Base-by-base conservation (phyloP, 495 filamentous ascomycete species). In the Aspergillus sclerotiicarbonarius region DNA sequence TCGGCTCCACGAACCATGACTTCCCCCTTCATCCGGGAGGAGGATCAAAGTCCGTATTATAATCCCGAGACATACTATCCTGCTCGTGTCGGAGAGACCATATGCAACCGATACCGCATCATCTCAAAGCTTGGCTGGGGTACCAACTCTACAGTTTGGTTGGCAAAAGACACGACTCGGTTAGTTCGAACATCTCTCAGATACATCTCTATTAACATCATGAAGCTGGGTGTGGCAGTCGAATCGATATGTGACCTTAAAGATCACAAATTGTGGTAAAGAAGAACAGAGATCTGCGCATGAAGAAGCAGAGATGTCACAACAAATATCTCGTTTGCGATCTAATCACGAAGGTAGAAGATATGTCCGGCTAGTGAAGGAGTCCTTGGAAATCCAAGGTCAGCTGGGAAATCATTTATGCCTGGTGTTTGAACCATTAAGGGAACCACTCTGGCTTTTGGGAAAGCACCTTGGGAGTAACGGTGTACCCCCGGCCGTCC, bases 121-220 rank as follows among this genome's bases (percentile, higher is more conserved):
- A 19, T 68, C 19, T 61, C 63, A 9, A 77, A 74, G 57, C 59
- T 77, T 48, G 72, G 67, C 54, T 75, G 67, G 62, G 73, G 71
- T 13, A 56, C 61, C 6, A 59, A 61, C 58, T 71, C 70, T 32
- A 72, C 72, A 18, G 64, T 72, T 39, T 74, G 70, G 71, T 56
- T 75, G 25, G 67, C 73, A 29, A 63, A 61, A 54, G 68, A 71
- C 54, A 59, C 58, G 19, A 56, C 41, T 50, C 59, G 58, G 64
- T 67, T 33, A 43, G 58, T 65, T 51, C 51, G 32, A 16, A n/a
- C 45, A 31, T 32, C 37, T n/a, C 19, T 37, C 44, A 21, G 60
- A 30, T 51, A 29, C 29, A 41, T 52, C 41, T 45, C 48, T 56
- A 62, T 53, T 67, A 47, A 58, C 51, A 59, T n/a, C 21, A 44